Conservation (phyloP, 495 filamentous ascomycete species). For the Tuber calosporum region DNA sequence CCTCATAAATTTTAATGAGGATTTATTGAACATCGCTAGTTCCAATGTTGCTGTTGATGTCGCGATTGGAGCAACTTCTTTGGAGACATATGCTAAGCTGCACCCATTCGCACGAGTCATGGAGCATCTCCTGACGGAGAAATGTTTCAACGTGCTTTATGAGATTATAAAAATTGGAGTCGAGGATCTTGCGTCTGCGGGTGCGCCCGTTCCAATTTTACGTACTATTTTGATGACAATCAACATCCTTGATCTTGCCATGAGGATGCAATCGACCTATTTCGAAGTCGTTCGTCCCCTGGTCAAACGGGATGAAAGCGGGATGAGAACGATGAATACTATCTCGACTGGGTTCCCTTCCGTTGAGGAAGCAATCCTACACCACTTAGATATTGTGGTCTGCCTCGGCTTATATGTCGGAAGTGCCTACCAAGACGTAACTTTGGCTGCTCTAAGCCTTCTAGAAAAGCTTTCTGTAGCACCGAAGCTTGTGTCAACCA, state of each 20-base stretch:
- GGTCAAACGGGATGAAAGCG: conserved; percentile 51
- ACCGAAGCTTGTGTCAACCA: conserved; percentile 58
- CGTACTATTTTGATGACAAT: conserved; percentile 65
- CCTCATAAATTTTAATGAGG: conserved; percentile 80
- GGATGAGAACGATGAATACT: conserved; percentile 41
- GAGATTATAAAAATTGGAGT: conserved; percentile 65
- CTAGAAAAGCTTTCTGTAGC: conserved; percentile 80
- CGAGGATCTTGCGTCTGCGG: conserved; percentile 49
- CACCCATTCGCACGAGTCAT: conserved; percentile 89
- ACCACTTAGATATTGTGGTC: conserved; percentile 65
- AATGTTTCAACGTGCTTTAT: conserved; percentile 71
- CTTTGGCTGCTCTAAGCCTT: conserved; percentile 66
- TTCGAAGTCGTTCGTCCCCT: conserved; percentile 74
- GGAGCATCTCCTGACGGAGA: conserved; percentile 96
- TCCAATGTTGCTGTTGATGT: conserved; percentile 65
- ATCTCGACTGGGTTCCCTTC: conserved; percentile 52
- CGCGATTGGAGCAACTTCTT: conserved; percentile 60
- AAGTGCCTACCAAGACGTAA: conserved; percentile 66
- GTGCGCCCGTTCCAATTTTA: conserved; percentile 60
- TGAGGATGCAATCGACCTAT: conserved; percentile 86
- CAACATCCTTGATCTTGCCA: conserved; percentile 67
- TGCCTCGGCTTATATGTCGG: conserved; percentile 77
- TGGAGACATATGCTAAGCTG: conserved; percentile 68
- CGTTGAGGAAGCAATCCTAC: conserved; percentile 86
- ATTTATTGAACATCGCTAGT: conserved; percentile 73